Base-by-base conservation (phyloP, 495 filamentous ascomycete species). In the Aspergillus baeticus region DNA sequence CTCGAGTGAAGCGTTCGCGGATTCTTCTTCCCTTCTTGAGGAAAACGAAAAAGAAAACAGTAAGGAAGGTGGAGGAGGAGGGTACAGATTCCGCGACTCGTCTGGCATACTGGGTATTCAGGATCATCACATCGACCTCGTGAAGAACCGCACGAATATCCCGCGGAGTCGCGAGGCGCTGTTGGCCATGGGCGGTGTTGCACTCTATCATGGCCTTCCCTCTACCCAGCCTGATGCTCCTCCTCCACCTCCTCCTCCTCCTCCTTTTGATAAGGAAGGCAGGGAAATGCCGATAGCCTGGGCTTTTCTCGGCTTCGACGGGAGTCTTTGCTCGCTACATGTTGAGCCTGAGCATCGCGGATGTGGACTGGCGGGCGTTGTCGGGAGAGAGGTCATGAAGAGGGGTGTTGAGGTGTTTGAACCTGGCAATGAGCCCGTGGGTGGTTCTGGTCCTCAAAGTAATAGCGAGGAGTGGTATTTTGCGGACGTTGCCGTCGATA, bases 341-440 rank as follows among this genome's bases (percentile, higher is more conserved):
- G 80, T 82, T 42, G 71, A 81, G 48, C 63, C 69, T 29, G 74
- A 66, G 43, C 70, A 82, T 67, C 65, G 80, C 1, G 76, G 78
- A 0, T 61, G 57, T 23, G 77, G 78, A 1, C 54, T 83, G 3
- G 78, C 76, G 18, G 62, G 67, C 36, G 23, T 54, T 13, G 69
- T 81, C 44, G 70, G 69, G 1, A 60, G 58, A 29, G 65, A 75
- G 48, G 58, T 77, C 0, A 72, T 72, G 70, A 57, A 59, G 22
- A 43, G 57, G 37, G 68, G 72, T 1, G 69, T 71, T 66, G 51
- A 33, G 10, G 29, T 39, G 18, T 52, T 52, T 43, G 20, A 56
- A 49, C 8, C 41, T 39, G 14, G 29, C 34, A 4, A n/a, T 45
- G 39, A 29, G 18, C 3, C 38, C 37, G 42, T 31, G 8, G 43